Percentiles rank a stretch among this genome's conserved stretches.
Evolutionary conservation across 352 stramenopile species (phyloP).

Genomic region (Pythium phragmiticola): DNA sequence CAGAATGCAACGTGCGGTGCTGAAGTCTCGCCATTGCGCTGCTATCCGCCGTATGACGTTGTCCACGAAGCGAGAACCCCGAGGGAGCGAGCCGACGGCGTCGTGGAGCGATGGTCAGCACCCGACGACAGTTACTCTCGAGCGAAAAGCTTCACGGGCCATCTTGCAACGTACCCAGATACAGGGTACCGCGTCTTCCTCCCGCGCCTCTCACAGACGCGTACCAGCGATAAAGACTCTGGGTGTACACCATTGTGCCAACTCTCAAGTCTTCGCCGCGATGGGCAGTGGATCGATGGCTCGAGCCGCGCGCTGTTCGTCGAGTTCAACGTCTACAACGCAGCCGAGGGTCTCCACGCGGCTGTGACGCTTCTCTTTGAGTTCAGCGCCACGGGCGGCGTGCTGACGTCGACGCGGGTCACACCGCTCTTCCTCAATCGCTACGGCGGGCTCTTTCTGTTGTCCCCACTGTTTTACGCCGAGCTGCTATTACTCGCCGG

Average conservation of each 20-base stretch:
- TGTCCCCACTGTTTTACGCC: conserved; percentile 42
- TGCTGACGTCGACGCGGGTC: conserved; percentile 33
- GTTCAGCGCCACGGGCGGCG: conserved; percentile 39
- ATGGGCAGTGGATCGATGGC: conserved; percentile 51
- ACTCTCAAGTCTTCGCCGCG: conserved; percentile 33
- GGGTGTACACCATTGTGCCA: conserved; percentile 39
- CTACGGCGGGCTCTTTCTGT: conserved; percentile 49
- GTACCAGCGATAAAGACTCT: not conserved
- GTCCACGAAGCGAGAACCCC: conserved; percentile 26
- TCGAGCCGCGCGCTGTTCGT: conserved; percentile 48
- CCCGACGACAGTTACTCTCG: conserved; percentile 10
- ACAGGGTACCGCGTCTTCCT: conserved; percentile 27
- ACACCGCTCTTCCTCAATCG: conserved; percentile 48
- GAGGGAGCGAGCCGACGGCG: conserved; percentile 18
- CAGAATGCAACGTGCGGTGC: conserved; percentile 22
- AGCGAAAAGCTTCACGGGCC: conserved; percentile 27
- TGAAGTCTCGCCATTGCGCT: conserved; percentile 2
- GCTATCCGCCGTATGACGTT: conserved; percentile 40
- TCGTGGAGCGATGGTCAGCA: conserved; percentile 38
- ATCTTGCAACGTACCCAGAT: conserved; percentile 39
- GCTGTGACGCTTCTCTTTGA: conserved; percentile 56
- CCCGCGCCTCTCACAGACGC: conserved; percentile 12
- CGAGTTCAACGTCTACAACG: conserved; percentile 71
- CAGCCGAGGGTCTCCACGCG: conserved; percentile 45
- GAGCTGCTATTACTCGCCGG: conserved; percentile 47